Evolutionary conservation across 2,329 filamentous ascomycete genomes (phyloP), one percentile per base, ranked within the genome.

Genomic region (Apiospora koreana): DNA sequence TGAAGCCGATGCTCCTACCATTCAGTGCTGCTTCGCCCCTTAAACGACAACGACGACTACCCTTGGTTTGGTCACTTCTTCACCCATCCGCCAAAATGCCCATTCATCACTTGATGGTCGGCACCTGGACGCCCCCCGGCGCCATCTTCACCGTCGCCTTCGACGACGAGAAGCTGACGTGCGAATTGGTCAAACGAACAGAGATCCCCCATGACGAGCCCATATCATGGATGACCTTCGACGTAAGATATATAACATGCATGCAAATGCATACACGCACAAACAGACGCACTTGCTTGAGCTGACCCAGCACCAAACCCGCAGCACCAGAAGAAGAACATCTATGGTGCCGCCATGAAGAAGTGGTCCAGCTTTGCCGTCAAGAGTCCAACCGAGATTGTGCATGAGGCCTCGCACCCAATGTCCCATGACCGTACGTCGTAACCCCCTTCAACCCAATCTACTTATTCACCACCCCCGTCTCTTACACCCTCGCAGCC

Each of bases 181-280:
- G 97, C 72, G 88, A 91, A 74, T 82, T 96, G 77, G 83, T 97
- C 78, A 94, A 95, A 84, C 90, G 92, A 76, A 96, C 93, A 1
- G 89, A 91, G 71, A 96, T 97, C 70, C 92, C 93, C 5, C 82
- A 92, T 68, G 92, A 95, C 73, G 93, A 97, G 82, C 93, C 94
- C 9, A 96, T 97, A 74, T 97, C 94, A 71, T 97, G 94, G 94
- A 95, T 97, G 92, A 92, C 93, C 21, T 95, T 97, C 77, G 92
- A 94, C 80, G 93, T 94, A 84, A 83, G 91, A 14, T n/a, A n/a
- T n/a, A n/a, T n/a, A n/a, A n/a, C n/a, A n/a, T n/a, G n/a, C n/a
- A n/a, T n/a, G n/a, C n/a, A n/a, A n/a, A n/a, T n/a, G n/a, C n/a
- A n/a, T n/a, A n/a, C n/a, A n/a, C n/a, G n/a, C n/a, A n/a, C n/a